Conservation (phyloP, 306 rosid genomes). For the Medicago lupulina region DNA sequence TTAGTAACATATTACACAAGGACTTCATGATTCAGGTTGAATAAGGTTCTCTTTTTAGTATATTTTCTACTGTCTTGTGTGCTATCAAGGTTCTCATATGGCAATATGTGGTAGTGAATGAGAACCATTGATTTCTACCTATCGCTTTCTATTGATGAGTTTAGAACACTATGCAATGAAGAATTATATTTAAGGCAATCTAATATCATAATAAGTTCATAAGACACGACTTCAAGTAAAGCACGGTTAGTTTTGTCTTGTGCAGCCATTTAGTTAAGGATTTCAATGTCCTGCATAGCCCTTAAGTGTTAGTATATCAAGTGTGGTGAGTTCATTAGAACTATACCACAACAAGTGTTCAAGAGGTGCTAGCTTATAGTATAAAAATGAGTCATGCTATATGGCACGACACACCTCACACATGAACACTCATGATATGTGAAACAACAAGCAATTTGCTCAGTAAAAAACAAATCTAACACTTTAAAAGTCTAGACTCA, state of each 20-base stretch:
- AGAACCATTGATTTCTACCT: constrained; percentile 16
- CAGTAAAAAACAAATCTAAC: no score
- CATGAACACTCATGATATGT: no score
- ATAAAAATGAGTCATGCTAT: not conserved
- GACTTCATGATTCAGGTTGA: constrained; percentile 99
- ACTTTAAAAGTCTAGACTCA: no score
- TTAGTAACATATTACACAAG: constrained; percentile 82
- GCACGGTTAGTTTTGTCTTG: constrained; percentile 2
- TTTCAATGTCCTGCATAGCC: constrained; percentile 18
- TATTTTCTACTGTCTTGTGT: not conserved
- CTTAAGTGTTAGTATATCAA: not conserved
- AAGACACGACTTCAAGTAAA: constrained; percentile 13
- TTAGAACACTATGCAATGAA: constrained; percentile 8
- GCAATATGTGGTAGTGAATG: constrained; percentile 9
- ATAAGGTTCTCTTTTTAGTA: constrained; percentile 33
- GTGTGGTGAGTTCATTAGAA: constrained; percentile 4
- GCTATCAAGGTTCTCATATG: constrained; percentile 24
- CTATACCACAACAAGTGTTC: not conserved
- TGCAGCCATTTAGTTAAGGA: not conserved
- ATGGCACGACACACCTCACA: no score
- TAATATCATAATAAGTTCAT: constrained; percentile 9
- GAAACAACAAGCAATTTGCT: no score
- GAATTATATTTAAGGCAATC: constrained; percentile 9
- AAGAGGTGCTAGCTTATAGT: not conserved
- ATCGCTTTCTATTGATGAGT: constrained; percentile 3